These are phyloP conservation scores for Phytophthora pisi DNA, from an alignment of 352 stramenopile species.

Conservation along the genomic window DNA sequence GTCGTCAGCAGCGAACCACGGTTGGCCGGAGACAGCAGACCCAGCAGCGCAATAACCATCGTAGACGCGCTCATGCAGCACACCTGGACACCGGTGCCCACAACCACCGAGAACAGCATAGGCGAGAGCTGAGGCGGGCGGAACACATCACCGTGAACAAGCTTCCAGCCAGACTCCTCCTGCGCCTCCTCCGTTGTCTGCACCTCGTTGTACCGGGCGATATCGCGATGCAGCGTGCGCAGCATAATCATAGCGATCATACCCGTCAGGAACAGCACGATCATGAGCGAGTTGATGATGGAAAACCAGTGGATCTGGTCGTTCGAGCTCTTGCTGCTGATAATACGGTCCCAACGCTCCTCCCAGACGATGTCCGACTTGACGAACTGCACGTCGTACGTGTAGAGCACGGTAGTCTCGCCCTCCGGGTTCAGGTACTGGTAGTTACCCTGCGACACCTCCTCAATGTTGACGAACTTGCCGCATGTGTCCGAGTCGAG, in stretches of 20 bases:
- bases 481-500: slow-evolving; percentile 83
- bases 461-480: slow-evolving; percentile 90
- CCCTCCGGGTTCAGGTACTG: slow-evolving; percentile 77
- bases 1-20: slow-evolving; percentile 96
- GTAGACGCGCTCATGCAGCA: slow-evolving; percentile 94
- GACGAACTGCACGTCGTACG: slow-evolving; percentile 98
- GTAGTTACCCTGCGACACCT: slow-evolving; percentile 82
- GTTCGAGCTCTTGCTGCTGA: slow-evolving; percentile 94
- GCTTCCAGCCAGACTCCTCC: slow-evolving; percentile 97
- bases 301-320: slow-evolving; percentile 99
- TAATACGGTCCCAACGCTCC: slow-evolving; percentile 99
- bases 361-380: slow-evolving; percentile 96
- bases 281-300: slow-evolving; percentile 99
- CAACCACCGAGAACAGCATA: slow-evolving; percentile 95
- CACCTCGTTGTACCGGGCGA: slow-evolving; percentile 96
- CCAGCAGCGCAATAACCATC: slow-evolving; percentile 95
- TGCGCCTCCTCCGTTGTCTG: slow-evolving; percentile 94
- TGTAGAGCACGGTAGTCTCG: slow-evolving; percentile 95
- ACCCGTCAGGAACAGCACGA: slow-evolving; percentile 99
- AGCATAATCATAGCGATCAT: slow-evolving; percentile 99
- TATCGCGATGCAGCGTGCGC: slow-evolving; percentile 98
- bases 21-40: slow-evolving; percentile 97
- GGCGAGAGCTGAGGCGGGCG: slow-evolving; percentile 93
- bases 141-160: slow-evolving; percentile 99
- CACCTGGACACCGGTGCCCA: slow-evolving; percentile 97